Base-by-base conservation (phyloP, 2,329 filamentous ascomycete genomes). In the Trichoderma pleuroti region DNA sequence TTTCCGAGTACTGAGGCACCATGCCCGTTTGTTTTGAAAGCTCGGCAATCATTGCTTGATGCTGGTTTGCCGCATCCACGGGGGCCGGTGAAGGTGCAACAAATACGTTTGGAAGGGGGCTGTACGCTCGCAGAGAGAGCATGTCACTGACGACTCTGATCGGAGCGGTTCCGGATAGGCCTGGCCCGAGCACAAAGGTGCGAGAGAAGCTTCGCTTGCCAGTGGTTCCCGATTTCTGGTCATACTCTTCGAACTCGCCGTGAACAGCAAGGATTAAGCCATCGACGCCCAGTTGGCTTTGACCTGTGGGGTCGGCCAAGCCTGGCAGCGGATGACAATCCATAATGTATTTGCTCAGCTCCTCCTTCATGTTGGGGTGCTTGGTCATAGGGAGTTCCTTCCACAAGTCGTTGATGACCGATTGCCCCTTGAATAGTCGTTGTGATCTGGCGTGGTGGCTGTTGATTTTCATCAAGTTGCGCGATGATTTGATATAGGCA, bases 61-160 rank as follows among this genome's bases (percentile, higher is more conserved):
- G 87, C 57, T 87, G 82, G 42, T 85, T 82, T 49, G 28, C 56
- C 6, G 66, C 12, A n/a, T 68, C 56, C 54, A 30, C 39, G 10
- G 56, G 54, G n/a, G 66, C 69, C 28, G 77, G 73, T 71, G 73
- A 46, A n/a, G 78, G 70, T 30, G 77, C 74, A 24, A 79, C 77
- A 74, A 81, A 81, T 68, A 84, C 78, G 66, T 83, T 80, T 21
- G 86, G 84, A 18, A 89, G 78, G 11, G 85, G 77, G 32, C 81
- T 84, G 78, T 90, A 94, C 7, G 90, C 88, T 74, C 92, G 88
- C 63, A 97, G 82, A 16, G 89, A 89, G 49, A 97, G 84, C 82
- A 94, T 88, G 79, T 97, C 94, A 78, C 88, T 94, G 74, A 94
- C 85, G 46, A 97, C 91, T 61, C 93, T 88, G 69, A 97, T 88